phyloP scores from a whole-genome alignment of 805 yeast genomes.

The Wickerhamiella australiensis region DNA sequence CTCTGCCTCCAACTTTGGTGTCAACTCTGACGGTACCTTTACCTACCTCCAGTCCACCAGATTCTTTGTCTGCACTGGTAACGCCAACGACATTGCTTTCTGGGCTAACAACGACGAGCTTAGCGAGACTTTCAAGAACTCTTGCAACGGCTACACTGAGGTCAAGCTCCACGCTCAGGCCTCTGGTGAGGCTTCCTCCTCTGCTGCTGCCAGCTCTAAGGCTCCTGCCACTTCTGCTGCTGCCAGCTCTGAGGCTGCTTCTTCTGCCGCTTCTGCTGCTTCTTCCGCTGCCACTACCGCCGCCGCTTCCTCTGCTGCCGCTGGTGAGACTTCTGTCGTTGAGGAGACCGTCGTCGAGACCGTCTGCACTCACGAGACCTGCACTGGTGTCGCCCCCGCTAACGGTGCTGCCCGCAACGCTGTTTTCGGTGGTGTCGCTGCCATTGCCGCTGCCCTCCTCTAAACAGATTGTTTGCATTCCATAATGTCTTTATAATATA shows the following conservation, averaged over 20 bases:
- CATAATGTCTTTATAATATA: too few species aligned
- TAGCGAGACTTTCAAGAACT: background rate
- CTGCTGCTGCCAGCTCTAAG: background rate
- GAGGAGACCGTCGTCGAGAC: constrained; percentile 12
- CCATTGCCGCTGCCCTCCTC: constrained; percentile 2
- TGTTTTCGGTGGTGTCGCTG: constrained; percentile 3
- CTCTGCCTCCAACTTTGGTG: background rate
- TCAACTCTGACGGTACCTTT: background rate
- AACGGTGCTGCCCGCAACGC: constrained; percentile 12
- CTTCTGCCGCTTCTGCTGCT: background rate
- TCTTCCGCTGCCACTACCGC: background rate
- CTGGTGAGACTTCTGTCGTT: constrained; percentile 2
- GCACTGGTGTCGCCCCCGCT: constrained; percentile 12
- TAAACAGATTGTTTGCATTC: too few species aligned
- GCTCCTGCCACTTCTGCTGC: background rate
- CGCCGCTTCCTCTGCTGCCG: constrained; percentile 1
- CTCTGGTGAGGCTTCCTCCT: background rate
- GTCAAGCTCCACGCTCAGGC: background rate
- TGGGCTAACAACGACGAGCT: background rate
- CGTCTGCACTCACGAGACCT: constrained; percentile 9
- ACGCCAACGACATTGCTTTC: background rate
- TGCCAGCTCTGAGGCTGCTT: background rate
- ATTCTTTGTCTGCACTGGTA: background rate
- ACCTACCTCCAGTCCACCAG: background rate
- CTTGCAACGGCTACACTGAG: background rate